phyloP scores from a whole-genome alignment of 2,329 filamentous ascomycete species.

The Akanthomyces lecanii region DNA sequence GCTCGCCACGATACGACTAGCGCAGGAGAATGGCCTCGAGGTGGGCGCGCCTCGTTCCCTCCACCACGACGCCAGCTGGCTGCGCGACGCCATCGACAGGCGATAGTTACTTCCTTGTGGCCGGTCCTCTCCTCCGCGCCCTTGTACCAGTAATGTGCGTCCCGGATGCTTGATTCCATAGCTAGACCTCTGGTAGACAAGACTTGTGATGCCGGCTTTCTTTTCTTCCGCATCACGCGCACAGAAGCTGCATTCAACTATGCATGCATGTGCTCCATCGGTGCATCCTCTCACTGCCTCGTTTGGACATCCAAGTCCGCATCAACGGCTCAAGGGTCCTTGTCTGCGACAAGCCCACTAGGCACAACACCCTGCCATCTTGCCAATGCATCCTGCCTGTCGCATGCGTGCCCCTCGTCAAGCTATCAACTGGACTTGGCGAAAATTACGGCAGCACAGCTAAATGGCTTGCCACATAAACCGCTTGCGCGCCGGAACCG shows the following conservation, averaged over 20 bases:
- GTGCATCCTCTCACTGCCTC: background rate
- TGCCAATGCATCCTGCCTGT: background rate
- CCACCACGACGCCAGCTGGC: background rate
- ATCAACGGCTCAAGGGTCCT: background rate
- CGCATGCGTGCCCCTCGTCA: background rate
- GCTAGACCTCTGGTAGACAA: too few species aligned
- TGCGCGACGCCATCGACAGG: background rate
- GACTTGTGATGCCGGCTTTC: too few species aligned
- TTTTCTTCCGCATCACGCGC: too few species aligned
- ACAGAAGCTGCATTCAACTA: background rate
- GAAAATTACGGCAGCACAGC: background rate
- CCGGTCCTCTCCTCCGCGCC: background rate
- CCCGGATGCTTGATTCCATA: background rate
- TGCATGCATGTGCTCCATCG: background rate
- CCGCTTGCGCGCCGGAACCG: background rate
- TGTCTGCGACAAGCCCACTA: background rate
- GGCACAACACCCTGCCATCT: background rate
- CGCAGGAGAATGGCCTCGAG: background rate
- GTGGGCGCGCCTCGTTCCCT: background rate
- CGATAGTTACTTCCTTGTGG: background rate
- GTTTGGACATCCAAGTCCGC: background rate
- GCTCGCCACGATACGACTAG: constrained; percentile 7
- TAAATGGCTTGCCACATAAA: background rate
- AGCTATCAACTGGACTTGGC: background rate
- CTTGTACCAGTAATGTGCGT: background rate